Conservation (phyloP, 2,329 filamentous ascomycete genomes). For the Pleomassaria siparia region DNA sequence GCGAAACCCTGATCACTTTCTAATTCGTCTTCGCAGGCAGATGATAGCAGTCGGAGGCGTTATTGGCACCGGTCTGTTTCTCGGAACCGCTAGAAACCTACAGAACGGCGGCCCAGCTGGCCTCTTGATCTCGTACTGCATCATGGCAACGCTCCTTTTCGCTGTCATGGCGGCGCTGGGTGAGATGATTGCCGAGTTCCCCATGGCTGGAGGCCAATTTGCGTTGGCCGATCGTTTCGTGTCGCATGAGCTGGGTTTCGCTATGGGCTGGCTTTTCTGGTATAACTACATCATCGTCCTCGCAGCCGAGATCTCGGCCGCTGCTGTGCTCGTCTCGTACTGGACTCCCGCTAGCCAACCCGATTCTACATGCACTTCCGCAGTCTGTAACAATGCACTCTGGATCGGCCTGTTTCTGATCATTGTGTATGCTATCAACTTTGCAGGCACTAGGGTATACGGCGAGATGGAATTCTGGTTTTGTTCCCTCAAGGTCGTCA, state of each 20-base stretch:
- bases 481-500: background rate
- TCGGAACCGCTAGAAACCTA: constrained; percentile 58
- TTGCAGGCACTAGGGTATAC: background rate
- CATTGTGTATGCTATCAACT: background rate
- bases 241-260: background rate
- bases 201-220: background rate
- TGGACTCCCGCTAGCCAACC: background rate
- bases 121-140: constrained; percentile 41
- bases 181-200: background rate
- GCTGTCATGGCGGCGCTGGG: constrained; percentile 2
- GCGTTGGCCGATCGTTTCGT: background rate
- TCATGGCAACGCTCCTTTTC: constrained; percentile 34
- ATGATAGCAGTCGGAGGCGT: constrained; percentile 65
- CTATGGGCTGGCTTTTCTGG: background rate
- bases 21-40: no score
- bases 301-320: background rate
- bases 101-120: constrained; percentile 46
- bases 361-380: no score
- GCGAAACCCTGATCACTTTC: no score
- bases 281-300: background rate
- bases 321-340: background rate
- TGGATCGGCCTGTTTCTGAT: background rate
- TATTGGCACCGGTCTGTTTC: constrained; percentile 63
- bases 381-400: background rate
- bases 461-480: background rate